phyloP scores from a whole-genome alignment of 768 basidiomycete genomes.

The Calocybe indica region DNA sequence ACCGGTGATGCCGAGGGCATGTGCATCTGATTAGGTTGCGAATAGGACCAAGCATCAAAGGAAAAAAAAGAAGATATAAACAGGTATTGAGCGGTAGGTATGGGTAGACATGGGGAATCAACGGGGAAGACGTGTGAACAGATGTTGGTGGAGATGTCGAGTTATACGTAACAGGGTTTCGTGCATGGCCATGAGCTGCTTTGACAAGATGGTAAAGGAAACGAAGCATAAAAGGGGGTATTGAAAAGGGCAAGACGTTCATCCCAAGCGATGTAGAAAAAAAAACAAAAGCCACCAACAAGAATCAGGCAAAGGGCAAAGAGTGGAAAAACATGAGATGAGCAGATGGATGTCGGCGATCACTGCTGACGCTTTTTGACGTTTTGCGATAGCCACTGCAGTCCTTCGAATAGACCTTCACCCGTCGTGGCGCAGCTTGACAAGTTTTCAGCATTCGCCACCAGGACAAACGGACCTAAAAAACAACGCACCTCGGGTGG shows the following conservation, averaged over 20 bases:
- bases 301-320: too few species aligned
- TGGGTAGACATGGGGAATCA: constrained; percentile 15
- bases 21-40: constrained; percentile 13
- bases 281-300: neutral
- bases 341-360: constrained; percentile 11
- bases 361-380: constrained; percentile 88
- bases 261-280: constrained; percentile 11
- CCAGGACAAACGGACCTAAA: neutral
- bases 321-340: too few species aligned
- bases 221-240: constrained; percentile 23
- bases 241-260: constrained; percentile 17
- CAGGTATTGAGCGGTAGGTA: constrained; percentile 17
- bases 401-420: constrained; percentile 94
- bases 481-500: constrained; percentile 77
- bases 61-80: constrained; percentile 9
- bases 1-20: neutral
- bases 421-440: constrained; percentile 91
- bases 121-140: constrained; percentile 25
- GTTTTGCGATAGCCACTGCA: constrained; percentile 96
- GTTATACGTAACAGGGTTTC: constrained; percentile 30
- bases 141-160: constrained; percentile 19
- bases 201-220: constrained; percentile 3
- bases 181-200: constrained; percentile 35
- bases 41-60: constrained; percentile 18
- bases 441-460: constrained; percentile 4